A percentile compares a stretch with the other conserved stretches of the same genome.
phyloP scores from a whole-genome alignment of 768 basidiomycete species.

The Lepiota subincarnata region DNA sequence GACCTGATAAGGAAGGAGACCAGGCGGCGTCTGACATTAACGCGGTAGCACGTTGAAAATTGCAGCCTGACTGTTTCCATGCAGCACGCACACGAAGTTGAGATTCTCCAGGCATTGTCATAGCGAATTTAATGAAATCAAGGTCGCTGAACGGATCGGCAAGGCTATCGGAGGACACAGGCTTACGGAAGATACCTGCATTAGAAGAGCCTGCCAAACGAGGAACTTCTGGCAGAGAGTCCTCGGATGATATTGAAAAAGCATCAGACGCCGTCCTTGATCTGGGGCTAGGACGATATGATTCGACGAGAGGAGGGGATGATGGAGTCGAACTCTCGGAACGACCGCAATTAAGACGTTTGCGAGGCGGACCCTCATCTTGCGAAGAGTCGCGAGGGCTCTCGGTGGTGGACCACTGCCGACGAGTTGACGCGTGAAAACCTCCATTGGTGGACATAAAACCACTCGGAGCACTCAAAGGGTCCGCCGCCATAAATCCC shows the following conservation, averaged over 20 bases:
- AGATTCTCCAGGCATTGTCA: slow-evolving; percentile 54
- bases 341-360: slow-evolving; percentile 58
- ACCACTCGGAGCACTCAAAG: slow-evolving; percentile 55
- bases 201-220: slow-evolving; percentile 41
- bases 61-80: slow-evolving; percentile 59
- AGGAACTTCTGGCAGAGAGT: slow-evolving; percentile 52
- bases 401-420: slow-evolving; percentile 34
- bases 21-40: slow-evolving; percentile 57
- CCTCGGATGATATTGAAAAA: slow-evolving; percentile 63
- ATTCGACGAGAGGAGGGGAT: slow-evolving; percentile 38
- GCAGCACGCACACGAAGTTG: slow-evolving; percentile 52
- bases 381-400: slow-evolving; percentile 36
- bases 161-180: slow-evolving; percentile 24
- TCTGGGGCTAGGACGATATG: slow-evolving; percentile 7
- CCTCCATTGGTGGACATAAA: slow-evolving; percentile 41
- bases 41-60: slow-evolving; percentile 55
- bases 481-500: slow-evolving; percentile 38
- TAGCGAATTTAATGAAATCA: slow-evolving; percentile 54
- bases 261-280: slow-evolving; percentile 7
- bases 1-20: slow-evolving; percentile 33
- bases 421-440: slow-evolving; percentile 53
- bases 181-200: slow-evolving; percentile 53
- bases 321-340: slow-evolving; percentile 35
- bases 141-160: slow-evolving; percentile 31
- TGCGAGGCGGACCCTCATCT: slow-evolving; percentile 67